Evolutionary conservation across 352 stramenopile species (phyloP).

Genomic region (Pythium utonaiense): DNA sequence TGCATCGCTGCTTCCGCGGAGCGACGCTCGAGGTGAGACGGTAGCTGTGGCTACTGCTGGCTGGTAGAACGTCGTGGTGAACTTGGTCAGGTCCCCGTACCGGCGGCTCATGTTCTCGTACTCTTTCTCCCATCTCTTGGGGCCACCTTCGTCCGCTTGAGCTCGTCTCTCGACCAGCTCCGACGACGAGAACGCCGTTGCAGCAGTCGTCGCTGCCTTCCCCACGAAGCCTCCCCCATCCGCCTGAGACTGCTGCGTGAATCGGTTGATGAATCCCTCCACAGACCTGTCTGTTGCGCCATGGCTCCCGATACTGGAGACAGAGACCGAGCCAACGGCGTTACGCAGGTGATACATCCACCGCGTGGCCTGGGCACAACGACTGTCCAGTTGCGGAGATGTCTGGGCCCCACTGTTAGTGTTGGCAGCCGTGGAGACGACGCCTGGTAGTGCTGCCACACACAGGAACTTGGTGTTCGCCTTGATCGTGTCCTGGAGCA

Average conservation of each 20-base stretch:
- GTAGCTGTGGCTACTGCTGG: neutral
- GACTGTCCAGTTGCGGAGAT: constrained; percentile 7
- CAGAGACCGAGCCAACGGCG: constrained; percentile 27
- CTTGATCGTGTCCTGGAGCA: constrained; percentile 79
- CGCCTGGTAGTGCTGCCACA: constrained; percentile 32
- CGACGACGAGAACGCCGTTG: constrained; percentile 42
- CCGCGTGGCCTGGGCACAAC: constrained; percentile 24
- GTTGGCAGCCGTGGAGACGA: neutral
- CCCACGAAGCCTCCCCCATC: neutral
- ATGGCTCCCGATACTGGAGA: constrained; percentile 4
- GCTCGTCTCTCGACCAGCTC: neutral
- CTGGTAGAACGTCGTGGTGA: constrained; percentile 32
- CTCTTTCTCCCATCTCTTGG: constrained; percentile 38
- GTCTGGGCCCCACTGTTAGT: neutral
- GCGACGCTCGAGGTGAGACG: neutral
- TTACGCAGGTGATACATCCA: constrained; percentile 43
- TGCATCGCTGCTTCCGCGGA: constrained; percentile 5
- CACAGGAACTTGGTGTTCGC: constrained; percentile 48
- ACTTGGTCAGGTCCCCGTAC: constrained; percentile 35
- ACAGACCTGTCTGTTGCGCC: constrained; percentile 41
- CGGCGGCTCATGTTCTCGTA: constrained; percentile 55
- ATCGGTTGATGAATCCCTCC: constrained; percentile 64
- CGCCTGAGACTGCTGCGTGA: constrained; percentile 35
- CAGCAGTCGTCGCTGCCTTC: constrained; percentile 12
- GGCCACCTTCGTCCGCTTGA: neutral